Evolutionary conservation across 441 rosid species (phyloP).

Genomic region (Raphanus hybrid): DNA sequence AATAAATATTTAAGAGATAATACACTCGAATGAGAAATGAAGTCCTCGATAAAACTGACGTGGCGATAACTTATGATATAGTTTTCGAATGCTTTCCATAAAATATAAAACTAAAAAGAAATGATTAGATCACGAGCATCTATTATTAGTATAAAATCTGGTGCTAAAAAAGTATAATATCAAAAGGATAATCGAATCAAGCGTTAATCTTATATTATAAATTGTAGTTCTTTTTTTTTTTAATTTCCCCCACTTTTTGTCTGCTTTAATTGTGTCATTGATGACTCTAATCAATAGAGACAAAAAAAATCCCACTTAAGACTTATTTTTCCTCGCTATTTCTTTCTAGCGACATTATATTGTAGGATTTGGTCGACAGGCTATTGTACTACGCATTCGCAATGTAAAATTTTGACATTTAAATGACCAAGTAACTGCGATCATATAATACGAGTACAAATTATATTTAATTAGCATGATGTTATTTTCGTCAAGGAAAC

Average conservation of each 20-base stretch:
- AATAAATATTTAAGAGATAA: constrained; percentile 17
- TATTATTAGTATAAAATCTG: neutral
- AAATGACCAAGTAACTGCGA: too few species aligned
- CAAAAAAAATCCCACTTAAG: constrained; percentile 31
- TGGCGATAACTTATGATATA: constrained; percentile 39
- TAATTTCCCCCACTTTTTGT: neutral
- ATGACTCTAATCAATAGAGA: constrained; percentile 38
- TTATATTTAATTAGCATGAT: too few species aligned
- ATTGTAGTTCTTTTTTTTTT: neutral
- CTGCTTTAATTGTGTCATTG: constrained; percentile 31
- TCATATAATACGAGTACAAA: too few species aligned
- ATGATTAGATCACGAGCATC: constrained; percentile 32
- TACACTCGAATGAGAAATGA: constrained; percentile 25
- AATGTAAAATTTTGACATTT: too few species aligned
- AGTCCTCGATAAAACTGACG: constrained; percentile 38
- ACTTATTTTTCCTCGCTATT: neutral
- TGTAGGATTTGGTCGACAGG: too few species aligned
- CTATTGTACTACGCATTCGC: too few species aligned
- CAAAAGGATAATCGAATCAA: constrained; percentile 37
- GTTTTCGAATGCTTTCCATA: neutral
- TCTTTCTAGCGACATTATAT: neutral
- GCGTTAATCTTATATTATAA: constrained; percentile 25
- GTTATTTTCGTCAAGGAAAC: too few species aligned
- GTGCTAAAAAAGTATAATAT: neutral
- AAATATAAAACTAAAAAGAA: constrained; percentile 30